Percentiles rank a stretch among this genome's conserved stretches.
Conservation (phyloP, 352 stramenopile genomes). For the Thalassiosira hispida region DNA sequence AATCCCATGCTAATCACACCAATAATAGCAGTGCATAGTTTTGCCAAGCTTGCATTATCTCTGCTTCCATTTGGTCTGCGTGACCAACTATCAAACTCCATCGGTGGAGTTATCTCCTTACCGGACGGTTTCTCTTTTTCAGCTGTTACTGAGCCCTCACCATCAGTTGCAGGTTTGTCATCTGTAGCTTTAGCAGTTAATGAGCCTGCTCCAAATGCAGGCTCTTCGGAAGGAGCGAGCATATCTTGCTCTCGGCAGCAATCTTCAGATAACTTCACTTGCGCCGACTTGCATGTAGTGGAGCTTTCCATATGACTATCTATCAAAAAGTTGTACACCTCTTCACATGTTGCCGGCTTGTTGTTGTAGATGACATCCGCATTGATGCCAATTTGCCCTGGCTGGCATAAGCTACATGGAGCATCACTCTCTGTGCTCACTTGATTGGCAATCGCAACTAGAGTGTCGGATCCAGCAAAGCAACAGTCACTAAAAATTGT, state of each 20-base stretch:
- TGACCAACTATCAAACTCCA: slow-evolving; percentile 32
- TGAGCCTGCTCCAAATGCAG: slow-evolving; percentile 31
- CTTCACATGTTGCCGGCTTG: slow-evolving; percentile 46
- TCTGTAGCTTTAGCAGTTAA: slow-evolving; percentile 1
- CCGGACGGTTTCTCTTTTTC: slow-evolving; percentile 22
- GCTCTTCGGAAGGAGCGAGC: slow-evolving; percentile 19
- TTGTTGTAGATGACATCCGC: slow-evolving; percentile 52
- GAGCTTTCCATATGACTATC: slow-evolving; percentile 18
- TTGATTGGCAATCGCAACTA: slow-evolving; percentile 43
- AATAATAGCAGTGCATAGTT: slow-evolving; percentile 12
- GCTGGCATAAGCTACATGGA: slow-evolving; percentile 54
- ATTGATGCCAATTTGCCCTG: slow-evolving; percentile 49
- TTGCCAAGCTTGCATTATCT: slow-evolving; percentile 11
- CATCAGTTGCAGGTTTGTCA: not conserved
- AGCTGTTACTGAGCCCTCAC: slow-evolving; percentile 24
- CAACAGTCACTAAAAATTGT: slow-evolving; percentile 60
- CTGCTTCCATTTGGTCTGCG: slow-evolving; percentile 13
- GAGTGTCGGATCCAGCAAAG: slow-evolving; percentile 61
- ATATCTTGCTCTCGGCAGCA: slow-evolving; percentile 29
- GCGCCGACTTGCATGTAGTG: slow-evolving; percentile 26
- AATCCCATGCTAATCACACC: no score
- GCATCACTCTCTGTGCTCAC: slow-evolving; percentile 31
- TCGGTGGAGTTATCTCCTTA: slow-evolving; percentile 19
- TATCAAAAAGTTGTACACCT: slow-evolving; percentile 59
- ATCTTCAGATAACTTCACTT: slow-evolving; percentile 27